Base-by-base conservation (phyloP, 1,139 yeast species). In the Yamadazyma siamensis region DNA sequence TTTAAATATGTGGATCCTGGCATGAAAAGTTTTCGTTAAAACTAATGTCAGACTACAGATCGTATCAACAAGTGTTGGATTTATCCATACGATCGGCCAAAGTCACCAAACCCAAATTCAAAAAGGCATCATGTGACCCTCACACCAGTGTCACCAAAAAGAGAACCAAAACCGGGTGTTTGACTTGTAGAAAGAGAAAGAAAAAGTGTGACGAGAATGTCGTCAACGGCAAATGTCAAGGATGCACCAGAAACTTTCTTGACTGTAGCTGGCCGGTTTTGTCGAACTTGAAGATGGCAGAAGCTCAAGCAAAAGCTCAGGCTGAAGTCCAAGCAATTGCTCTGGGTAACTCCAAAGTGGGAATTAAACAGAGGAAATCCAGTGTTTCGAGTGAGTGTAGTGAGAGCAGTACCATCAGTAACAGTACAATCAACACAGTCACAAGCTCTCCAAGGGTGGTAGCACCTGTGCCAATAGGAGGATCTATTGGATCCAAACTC, bases 181-280 rank as follows among this genome's bases (percentile, higher is more conserved):
- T 65, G 30, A 65, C 71, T 6, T 65, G 72, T 41, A 59, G 72
- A 34, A 62, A 54, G 49, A 59, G 72, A 49, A 65, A 65, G 61
- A 65, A 65, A 58, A 65, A 65, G 59, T 65, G 72, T 50, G 72
- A 65, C 41, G 71, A 65, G 44, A 59, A 61, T 32, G 57, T 50
- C 21, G 61, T 59, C 10, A 61, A 61, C 36, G 74, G 74, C 3
- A 68, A 68, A 46, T 68, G 75, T 46, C 71, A 66, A 43, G 73
- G 64, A 4, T 68, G 75, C 38, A 59, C 67, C 9, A 54, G 75
- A 39, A 68, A 68, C 58, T 68, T 66, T 35, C 56, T 68, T 33
- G 69, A 65, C 35, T 68, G 75, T 41, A 56, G 64, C 27, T 71
- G 75, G 64, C 74, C 75, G 5, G 36, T 31, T 6, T 29, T 30